Conservation (phyloP, 768 basidiomycete genomes). For the Tulasnella sp. region DNA sequence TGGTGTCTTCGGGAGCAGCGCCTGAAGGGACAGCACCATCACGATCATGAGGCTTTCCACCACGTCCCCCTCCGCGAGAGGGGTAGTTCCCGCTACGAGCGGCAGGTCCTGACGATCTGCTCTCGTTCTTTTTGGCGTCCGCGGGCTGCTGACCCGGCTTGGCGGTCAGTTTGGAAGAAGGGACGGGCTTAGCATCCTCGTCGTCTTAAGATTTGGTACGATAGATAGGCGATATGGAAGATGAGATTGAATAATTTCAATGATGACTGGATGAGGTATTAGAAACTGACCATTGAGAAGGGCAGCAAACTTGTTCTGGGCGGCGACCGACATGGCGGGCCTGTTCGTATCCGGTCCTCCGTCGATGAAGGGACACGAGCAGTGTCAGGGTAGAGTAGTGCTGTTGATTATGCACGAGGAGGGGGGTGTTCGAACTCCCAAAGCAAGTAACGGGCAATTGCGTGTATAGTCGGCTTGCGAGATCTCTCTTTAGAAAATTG, state of each 20-base stretch:
- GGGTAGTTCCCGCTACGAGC: conserved; percentile 63
- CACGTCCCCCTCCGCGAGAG: conserved; percentile 39
- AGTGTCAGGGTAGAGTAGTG: too few species aligned
- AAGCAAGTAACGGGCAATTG: too few species aligned
- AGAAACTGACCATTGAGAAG: background rate
- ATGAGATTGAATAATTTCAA: background rate
- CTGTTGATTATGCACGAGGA: too few species aligned
- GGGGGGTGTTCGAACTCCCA: too few species aligned
- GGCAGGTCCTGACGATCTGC: conserved; percentile 43
- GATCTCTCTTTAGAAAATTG: too few species aligned
- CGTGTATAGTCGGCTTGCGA: too few species aligned
- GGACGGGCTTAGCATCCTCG: conserved; percentile 25
- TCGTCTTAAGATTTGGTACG: conserved; percentile 13
- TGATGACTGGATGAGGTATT: background rate
- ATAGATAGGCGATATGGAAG: background rate
- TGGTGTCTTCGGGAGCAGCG: conserved; percentile 28
- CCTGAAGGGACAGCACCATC: conserved; percentile 19
- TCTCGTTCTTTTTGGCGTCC: conserved; percentile 17
- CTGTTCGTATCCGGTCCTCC: background rate
- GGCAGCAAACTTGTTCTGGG: conserved; percentile 12
- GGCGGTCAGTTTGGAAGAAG: conserved; percentile 26
- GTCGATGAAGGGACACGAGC: too few species aligned
- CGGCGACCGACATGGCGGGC: conserved; percentile 15
- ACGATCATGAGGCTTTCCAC: conserved; percentile 24
- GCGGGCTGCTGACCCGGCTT: background rate